Percentiles rank a stretch among this genome's conserved stretches.
Conservation (phyloP, 257 asterid species). For the Orobanche coerulescens region DNA sequence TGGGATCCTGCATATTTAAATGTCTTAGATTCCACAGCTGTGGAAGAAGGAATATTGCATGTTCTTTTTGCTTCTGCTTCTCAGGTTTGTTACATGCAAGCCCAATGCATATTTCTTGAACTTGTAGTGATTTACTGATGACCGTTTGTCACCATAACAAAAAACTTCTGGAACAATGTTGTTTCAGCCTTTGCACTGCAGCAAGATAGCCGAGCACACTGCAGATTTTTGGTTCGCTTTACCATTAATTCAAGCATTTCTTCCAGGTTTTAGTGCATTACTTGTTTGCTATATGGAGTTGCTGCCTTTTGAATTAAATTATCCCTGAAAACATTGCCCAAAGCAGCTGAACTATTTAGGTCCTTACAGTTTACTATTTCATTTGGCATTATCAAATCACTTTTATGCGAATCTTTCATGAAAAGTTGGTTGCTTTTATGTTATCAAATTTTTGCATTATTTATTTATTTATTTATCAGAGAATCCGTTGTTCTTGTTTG, state of each 20-base stretch:
- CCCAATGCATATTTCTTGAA: neutral
- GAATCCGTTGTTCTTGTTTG: neutral
- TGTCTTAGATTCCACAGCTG: conserved; percentile 63
- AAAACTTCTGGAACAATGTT: conserved; percentile 18
- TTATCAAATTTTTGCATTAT: conserved; percentile 11
- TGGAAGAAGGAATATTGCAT: conserved; percentile 93
- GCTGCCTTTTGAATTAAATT: conserved; percentile 1
- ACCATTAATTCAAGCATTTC: conserved; percentile 87
- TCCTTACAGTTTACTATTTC: conserved; percentile 4
- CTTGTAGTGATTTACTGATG: conserved; percentile 2
- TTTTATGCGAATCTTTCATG: neutral
- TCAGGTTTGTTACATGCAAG: conserved; percentile 56
- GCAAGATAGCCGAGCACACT: conserved; percentile 72
- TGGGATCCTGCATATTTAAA: conserved; percentile 54
- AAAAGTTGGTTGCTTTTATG: neutral
- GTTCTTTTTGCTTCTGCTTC: conserved; percentile 89
- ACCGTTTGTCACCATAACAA: conserved; percentile 8
- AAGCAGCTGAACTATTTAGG: neutral
- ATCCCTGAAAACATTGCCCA: neutral
- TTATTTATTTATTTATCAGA: neutral
- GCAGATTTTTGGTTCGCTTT: conserved; percentile 75
- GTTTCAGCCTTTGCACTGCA: conserved; percentile 73
- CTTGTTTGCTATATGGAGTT: conserved; percentile 19
- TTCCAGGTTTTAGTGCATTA: conserved; percentile 61
- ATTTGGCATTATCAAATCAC: neutral